Base-by-base conservation (phyloP, 345 rosid genomes). In the Aquilaria yunnanensis region DNA sequence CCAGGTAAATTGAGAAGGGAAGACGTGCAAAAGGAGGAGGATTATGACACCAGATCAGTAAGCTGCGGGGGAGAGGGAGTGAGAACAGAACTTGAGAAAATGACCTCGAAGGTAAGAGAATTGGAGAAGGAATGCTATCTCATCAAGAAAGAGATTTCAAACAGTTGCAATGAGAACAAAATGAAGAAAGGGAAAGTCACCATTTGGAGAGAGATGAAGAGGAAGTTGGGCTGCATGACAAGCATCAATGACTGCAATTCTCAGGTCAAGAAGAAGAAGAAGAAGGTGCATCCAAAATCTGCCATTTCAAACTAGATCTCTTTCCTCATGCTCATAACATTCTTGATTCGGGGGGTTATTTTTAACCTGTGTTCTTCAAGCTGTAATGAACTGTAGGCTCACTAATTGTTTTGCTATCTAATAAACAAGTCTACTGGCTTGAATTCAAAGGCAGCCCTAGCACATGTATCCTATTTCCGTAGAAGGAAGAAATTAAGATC, bases 191-290 rank as follows among this genome's bases (percentile, higher is more conserved):
- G 64, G 58, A 91, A 83, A 65, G 47, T 37, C 56, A 83, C 82
- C 68, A 64, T 84, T 69, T 93, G 97, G 97, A 75, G 59, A 62
- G 81, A 79, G 57, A 79, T 93, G 82, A 93, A 93, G 83, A 93
- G 96, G 71, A 93, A 90, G 63, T 78, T 90, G 32, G 96, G 98
- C 31, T 90, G 98, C 85, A 50, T 66, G 61, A 77, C 57, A 62
- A 78, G 70, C 51, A 57, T 73, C 34, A 70, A 76, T 67, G 85
- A 87, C 43, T 75, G 69, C 47, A 69, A 78, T 57, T 85, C 75
- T 67, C 96, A 80, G 8, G 74, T 68, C 61, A 82, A 71, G 76
- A 86, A 78, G 81, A 82, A 80, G 81, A 82, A 80, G 81, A 82
- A 80, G 81, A 85, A 83, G 80, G 68, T 77, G 66, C 81, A 77